Percentiles rank a stretch among this genome's conserved stretches.
Evolutionary conservation across 2,329 filamentous ascomycete species (phyloP).

Genomic region (Exophiala calicioides): DNA sequence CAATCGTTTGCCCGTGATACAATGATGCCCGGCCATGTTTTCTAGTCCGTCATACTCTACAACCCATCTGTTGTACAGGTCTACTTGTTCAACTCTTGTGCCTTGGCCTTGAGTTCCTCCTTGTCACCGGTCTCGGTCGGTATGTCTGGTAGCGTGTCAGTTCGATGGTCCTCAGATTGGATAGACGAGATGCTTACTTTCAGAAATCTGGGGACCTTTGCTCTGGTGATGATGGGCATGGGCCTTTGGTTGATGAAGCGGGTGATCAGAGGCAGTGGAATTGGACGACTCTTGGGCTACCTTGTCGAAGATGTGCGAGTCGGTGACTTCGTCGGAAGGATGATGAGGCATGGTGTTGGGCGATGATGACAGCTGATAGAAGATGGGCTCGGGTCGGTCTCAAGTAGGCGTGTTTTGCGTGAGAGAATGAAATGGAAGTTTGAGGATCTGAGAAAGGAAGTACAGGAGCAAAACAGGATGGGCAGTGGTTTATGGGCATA

Average conservation of each 20-base stretch:
- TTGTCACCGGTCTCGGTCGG: conserved; percentile 52
- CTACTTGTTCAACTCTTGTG: conserved; percentile 65
- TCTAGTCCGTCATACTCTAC: too few relatives aligned
- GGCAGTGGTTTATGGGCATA: conserved; percentile 2
- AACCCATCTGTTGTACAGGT: not conserved
- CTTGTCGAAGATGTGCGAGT: conserved; percentile 37
- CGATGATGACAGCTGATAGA: not conserved
- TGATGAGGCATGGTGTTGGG: conserved; percentile 40
- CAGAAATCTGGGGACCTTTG: conserved; percentile 49
- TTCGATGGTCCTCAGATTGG: conserved; percentile 1
- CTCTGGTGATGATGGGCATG: conserved; percentile 38
- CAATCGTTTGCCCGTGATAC: not conserved
- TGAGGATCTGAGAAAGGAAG: not conserved
- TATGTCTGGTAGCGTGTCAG: conserved; percentile 52
- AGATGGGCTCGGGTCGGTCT: not conserved
- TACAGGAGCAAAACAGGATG: not conserved
- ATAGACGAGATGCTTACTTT: conserved; percentile 3
- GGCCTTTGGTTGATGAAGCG: conserved; percentile 39
- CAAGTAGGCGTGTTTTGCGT: not conserved
- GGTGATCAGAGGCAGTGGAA: conserved; percentile 40
- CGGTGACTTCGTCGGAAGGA: conserved; percentile 41
- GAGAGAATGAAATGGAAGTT: not conserved
- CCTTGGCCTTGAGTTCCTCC: conserved; percentile 67
- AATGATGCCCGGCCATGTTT: not conserved
- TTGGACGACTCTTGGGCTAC: conserved; percentile 42